Evolutionary conservation across 208 protist genomes (phyloP).

Genomic region (Strigomonas culicis): DNA sequence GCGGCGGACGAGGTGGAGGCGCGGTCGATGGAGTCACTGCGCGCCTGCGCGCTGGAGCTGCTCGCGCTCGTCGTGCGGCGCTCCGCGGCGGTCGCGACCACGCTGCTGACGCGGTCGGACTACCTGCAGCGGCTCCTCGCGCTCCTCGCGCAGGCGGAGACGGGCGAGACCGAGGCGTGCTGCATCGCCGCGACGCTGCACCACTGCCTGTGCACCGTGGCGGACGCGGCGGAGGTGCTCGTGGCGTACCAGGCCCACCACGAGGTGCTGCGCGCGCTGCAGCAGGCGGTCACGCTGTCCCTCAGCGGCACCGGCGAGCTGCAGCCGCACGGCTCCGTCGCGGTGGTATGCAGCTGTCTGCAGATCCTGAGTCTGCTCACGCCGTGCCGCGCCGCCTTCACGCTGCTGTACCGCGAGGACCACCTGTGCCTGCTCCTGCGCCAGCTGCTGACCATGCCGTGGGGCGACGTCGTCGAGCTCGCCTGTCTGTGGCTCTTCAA

Average conservation of each 20-base stretch:
- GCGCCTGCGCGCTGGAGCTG: not conserved
- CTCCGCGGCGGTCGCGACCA: constrained; percentile 12
- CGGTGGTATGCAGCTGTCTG: constrained; percentile 21
- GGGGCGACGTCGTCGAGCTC: constrained; percentile 39
- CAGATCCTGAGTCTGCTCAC: constrained; percentile 24
- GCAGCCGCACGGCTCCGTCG: constrained; percentile 14
- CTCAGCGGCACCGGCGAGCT: not conserved
- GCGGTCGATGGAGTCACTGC: not conserved
- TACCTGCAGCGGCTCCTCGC: constrained; percentile 14
- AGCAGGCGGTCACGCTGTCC: not conserved
- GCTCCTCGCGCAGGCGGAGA: not conserved
- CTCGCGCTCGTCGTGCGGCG: not conserved
- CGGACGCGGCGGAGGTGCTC: constrained; percentile 30
- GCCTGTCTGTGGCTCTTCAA: constrained; percentile 22
- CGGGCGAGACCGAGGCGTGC: constrained; percentile 7
- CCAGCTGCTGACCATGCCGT: constrained; percentile 28
- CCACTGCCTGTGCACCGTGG: not conserved
- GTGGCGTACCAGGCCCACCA: constrained; percentile 33
- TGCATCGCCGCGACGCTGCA: constrained; percentile 19
- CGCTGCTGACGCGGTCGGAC: constrained; percentile 16
- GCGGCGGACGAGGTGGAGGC: not conserved
- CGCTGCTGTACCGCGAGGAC: constrained; percentile 14
- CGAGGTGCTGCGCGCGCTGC: constrained; percentile 19
- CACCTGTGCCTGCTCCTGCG: constrained; percentile 16
- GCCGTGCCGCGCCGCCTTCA: constrained; percentile 20